Base-by-base conservation (phyloP, 2,329 filamentous ascomycete genomes). In the Chrysoporthe puriensis region DNA sequence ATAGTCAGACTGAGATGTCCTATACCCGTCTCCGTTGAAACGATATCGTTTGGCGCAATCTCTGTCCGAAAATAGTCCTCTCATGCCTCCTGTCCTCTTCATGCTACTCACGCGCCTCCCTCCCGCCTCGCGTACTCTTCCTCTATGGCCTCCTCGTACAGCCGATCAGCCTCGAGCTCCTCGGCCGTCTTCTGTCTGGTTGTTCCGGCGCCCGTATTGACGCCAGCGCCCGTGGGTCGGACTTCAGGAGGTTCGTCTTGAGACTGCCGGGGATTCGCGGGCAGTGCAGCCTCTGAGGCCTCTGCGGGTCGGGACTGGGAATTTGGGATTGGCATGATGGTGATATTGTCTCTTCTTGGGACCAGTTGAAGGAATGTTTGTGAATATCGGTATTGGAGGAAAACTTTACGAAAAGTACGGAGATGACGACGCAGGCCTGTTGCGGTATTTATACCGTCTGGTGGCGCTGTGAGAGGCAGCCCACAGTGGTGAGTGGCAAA, bases 111-210 rank as follows among this genome's bases (percentile, higher is more conserved):
- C 18, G 82, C 78, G 43, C 84, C 84, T 6, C 84, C 84, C 60
- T 85, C 84, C 44, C 83, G 75, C 79, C 85, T 86, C 50, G 84
- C 84, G 70, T 85, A 86, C 75, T 85, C 84, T 56, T 86, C 84
- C 77, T 86, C 84, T 73, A 86, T 85, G 3, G 77, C 75, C 75
- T 85, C 84, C 70, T 85, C 83, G 66, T 86, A 86, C 50, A 79
- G 66, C 34, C 79, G 74, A 70, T 86, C 84, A 1, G 84, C 84
- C 71, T 84, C 82, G 66, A 79, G 70, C 75, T 86, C 83, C 3
- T 77, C 82, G 60, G 81, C 80, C 0, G 83, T 85, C 79, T 85
- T 85, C 50, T 79, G 76, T 66, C 82, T 73, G 14, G 81, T 82
- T 5, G 74, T 77, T 1, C 82, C 83, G 0, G 82, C 83, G n/a